Conservation (phyloP, 306 rosid genomes). For the Astragalus membranaceus region DNA sequence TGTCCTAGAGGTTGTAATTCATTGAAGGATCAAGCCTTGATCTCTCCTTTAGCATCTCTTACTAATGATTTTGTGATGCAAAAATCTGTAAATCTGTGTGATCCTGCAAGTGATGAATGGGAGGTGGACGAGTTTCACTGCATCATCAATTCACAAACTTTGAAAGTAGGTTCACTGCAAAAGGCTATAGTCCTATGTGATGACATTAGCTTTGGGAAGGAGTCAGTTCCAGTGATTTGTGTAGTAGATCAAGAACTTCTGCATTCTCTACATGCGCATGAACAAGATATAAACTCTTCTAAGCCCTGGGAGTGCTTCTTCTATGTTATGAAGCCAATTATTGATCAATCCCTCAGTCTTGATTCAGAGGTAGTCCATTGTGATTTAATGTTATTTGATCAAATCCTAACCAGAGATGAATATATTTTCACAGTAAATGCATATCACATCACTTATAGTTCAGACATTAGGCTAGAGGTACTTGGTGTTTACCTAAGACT, state of each 20-base stretch:
- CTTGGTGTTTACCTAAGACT: background rate
- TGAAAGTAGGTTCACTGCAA: conserved; percentile 40
- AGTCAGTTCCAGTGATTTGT: conserved; percentile 70
- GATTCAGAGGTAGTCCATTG: conserved; percentile 62
- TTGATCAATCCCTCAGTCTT: conserved; percentile 57
- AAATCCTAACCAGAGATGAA: conserved; percentile 8
- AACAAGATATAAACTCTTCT: conserved; percentile 33
- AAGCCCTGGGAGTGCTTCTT: conserved; percentile 81
- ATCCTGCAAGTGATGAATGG: conserved; percentile 49
- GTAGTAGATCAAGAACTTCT: conserved; percentile 56
- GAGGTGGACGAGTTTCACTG: conserved; percentile 74
- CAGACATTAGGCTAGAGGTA: background rate
- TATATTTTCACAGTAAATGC: background rate
- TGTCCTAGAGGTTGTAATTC: conserved; percentile 72
- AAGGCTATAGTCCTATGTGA: conserved; percentile 55
- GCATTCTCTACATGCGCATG: conserved; percentile 44
- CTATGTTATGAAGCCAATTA: conserved; percentile 61
- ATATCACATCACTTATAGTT: conserved; percentile 1
- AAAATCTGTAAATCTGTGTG: conserved; percentile 25
- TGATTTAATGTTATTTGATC: conserved; percentile 9
- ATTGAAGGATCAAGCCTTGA: conserved; percentile 41
- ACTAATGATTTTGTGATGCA: conserved; percentile 30
- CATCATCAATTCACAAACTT: conserved; percentile 44
- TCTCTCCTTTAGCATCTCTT: conserved; percentile 54
- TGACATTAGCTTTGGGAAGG: conserved; percentile 93